These are phyloP conservation scores for Annulohypoxylon truncatum DNA, from an alignment of 2,329 filamentous ascomycete species.

Conservation along the genomic window DNA sequence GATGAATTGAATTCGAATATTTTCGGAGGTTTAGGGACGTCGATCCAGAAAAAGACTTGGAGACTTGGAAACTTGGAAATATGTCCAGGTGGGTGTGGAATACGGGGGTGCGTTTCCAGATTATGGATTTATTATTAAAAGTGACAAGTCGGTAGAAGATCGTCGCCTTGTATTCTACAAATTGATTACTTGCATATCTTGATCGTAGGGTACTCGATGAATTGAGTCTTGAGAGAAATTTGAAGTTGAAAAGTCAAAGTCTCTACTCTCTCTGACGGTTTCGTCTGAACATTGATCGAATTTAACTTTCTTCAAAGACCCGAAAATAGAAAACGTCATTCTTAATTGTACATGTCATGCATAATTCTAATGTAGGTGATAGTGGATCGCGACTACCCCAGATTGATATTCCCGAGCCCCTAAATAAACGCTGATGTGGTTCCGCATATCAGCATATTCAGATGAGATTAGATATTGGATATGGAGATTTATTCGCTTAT, in stretches of 20 bases:
- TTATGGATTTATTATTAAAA: conserved; percentile 32
- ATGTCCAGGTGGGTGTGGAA: conserved; percentile 12
- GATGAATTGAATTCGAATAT: conserved; percentile 29
- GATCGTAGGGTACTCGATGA: not conserved
- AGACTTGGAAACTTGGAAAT: conserved; percentile 4
- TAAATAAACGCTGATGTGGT: conserved; percentile 1
- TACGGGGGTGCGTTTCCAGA: conserved; percentile 9
- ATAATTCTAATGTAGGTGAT: conserved; percentile 21
- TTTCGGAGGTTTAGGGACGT: conserved; percentile 20
- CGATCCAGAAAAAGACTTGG: conserved; percentile 12
- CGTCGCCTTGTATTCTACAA: conserved; percentile 18
- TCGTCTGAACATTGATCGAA: not conserved
- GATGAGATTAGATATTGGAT: not conserved
- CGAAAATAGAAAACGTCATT: not conserved
- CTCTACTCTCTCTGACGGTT: not conserved
- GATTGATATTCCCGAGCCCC: conserved; percentile 15
- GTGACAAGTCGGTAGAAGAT: conserved; percentile 30
- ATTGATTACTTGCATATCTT: conserved; percentile 16
- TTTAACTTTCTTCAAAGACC: conserved; percentile 4
- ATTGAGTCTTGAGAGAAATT: not conserved
- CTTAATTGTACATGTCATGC: conserved; percentile 1
- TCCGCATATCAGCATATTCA: not conserved
- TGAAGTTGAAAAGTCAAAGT: not conserved
- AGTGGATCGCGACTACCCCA: conserved; percentile 10
- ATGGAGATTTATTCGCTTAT: not conserved